Percentiles rank a stretch among this genome's conserved stretches.
phyloP scores from a whole-genome alignment of 208 protist species.

The Leishmania guyanensis region DNA sequence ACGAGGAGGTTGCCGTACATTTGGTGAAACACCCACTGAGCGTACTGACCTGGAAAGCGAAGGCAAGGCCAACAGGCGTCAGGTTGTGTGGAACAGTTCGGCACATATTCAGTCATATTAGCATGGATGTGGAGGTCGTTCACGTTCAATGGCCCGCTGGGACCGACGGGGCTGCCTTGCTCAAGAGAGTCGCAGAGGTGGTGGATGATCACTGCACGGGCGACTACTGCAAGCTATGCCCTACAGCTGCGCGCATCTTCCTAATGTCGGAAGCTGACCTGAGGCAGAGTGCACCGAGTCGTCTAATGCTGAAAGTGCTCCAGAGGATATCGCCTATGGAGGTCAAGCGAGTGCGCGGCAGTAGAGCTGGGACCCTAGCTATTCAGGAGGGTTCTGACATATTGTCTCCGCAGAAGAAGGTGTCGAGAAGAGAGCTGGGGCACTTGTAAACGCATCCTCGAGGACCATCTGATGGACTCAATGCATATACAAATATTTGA shows the following conservation, averaged over 20 bases:
- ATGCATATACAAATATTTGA: not conserved
- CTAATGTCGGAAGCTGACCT: constrained; percentile 61
- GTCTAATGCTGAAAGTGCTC: constrained; percentile 68
- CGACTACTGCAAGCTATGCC: not conserved
- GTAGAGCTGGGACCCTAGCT: not conserved
- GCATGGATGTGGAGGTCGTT: constrained; percentile 72
- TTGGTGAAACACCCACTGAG: constrained; percentile 15
- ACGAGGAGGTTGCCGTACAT: constrained; percentile 2
- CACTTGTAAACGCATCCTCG: not conserved
- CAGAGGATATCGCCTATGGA: constrained; percentile 12
- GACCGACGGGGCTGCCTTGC: constrained; percentile 9
- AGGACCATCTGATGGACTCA: not conserved
- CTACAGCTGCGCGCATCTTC: constrained; percentile 33
- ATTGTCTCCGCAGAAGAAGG: not conserved
- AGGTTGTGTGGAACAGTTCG: constrained; percentile 39
- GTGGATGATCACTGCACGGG: constrained; percentile 12
- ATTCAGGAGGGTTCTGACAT: not conserved
- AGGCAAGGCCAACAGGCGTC: not conserved
- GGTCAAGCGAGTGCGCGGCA: not conserved
- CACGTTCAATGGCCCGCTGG: constrained; percentile 45
- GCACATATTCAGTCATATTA: constrained; percentile 88
- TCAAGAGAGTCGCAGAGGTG: constrained; percentile 11
- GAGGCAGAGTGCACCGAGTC: constrained; percentile 43
- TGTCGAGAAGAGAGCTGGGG: not conserved
- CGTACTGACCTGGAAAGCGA: not conserved